phyloP scores from a whole-genome alignment of 768 basidiomycete genomes.

The Inosperma sp. region DNA sequence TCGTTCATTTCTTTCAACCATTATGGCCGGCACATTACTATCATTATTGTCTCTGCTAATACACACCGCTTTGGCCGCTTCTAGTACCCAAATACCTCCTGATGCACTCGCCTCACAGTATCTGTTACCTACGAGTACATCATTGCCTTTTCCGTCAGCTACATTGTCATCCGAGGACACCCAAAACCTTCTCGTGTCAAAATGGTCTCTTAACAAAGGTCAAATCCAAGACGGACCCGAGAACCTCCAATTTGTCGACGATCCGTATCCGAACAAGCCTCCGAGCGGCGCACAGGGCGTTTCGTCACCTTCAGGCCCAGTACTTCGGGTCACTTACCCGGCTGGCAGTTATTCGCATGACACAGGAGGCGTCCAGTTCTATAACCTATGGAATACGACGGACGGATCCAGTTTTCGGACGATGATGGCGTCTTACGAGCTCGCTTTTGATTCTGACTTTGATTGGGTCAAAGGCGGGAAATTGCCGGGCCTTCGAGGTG shows the following conservation, averaged over 20 bases:
- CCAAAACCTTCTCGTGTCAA: slow-evolving; percentile 44
- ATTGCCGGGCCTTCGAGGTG: slow-evolving; percentile 72
- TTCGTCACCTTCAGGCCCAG: slow-evolving; percentile 35
- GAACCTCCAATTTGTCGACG: slow-evolving; percentile 58
- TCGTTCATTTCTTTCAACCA: background rate
- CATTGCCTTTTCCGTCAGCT: slow-evolving; percentile 59
- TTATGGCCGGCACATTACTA: background rate
- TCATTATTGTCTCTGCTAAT: slow-evolving; percentile 16
- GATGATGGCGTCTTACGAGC: slow-evolving; percentile 71
- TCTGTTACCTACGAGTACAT: slow-evolving; percentile 55
- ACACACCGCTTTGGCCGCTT: slow-evolving; percentile 14
- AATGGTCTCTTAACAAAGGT: slow-evolving; percentile 61
- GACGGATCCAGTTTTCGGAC: slow-evolving; percentile 54
- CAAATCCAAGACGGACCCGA: slow-evolving; percentile 53
- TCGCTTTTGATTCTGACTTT: slow-evolving; percentile 63
- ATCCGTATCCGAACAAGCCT: slow-evolving; percentile 57
- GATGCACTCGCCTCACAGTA: slow-evolving; percentile 46
- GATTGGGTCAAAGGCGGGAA: slow-evolving; percentile 75
- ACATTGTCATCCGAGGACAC: slow-evolving; percentile 50
- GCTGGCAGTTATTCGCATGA: slow-evolving; percentile 53
- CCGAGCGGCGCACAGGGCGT: slow-evolving; percentile 28
- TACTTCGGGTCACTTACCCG: slow-evolving; percentile 62
- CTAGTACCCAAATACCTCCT: slow-evolving; percentile 28
- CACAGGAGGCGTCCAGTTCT: slow-evolving; percentile 64
- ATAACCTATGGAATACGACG: slow-evolving; percentile 61